phyloP scores from a whole-genome alignment of 139 green algal species.

The Yamagishiella unicocca region DNA sequence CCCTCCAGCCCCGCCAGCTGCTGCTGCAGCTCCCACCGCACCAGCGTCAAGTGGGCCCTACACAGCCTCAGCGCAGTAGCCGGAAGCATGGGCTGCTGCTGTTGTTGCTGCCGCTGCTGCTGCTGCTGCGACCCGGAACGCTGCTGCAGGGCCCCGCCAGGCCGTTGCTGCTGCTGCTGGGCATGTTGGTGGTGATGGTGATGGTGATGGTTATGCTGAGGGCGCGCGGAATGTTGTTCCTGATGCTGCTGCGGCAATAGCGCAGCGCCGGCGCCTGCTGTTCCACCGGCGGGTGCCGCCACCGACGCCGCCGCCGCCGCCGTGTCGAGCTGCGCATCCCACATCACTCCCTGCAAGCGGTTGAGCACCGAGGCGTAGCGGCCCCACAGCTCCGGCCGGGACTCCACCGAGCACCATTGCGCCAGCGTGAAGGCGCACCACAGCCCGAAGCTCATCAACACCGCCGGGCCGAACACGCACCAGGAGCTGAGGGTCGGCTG shows the following conservation, averaged over 20 bases:
- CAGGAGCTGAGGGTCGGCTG: conserved; percentile 35
- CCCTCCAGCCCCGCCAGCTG: conserved; percentile 57
- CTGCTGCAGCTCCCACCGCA: conserved; percentile 39
- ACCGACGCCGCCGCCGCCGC: background rate
- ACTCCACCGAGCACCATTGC: conserved; percentile 68
- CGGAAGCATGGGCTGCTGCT: conserved; percentile 1
- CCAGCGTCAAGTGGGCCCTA: conserved; percentile 43
- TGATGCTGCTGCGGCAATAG: background rate
- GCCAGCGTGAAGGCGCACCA: conserved; percentile 72
- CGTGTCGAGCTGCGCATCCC: conserved; percentile 28
- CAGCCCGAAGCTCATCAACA: conserved; percentile 70
- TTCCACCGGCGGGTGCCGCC: background rate
- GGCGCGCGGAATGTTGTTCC: background rate
- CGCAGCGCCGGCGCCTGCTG: background rate
- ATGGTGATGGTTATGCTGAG: background rate
- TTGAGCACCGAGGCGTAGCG: conserved; percentile 75
- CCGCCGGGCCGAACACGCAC: conserved; percentile 27
- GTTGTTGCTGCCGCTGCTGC: background rate
- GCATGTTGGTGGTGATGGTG: background rate
- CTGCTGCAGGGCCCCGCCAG: no score
- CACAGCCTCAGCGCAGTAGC: conserved; percentile 4
- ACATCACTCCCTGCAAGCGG: conserved; percentile 68
- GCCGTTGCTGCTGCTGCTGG: conserved; percentile 6
- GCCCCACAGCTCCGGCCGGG: conserved; percentile 81
- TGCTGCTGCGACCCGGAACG: no score